Evolutionary conservation across 352 stramenopile genomes (phyloP).

Genomic region (Elongisporangium senticosum): DNA sequence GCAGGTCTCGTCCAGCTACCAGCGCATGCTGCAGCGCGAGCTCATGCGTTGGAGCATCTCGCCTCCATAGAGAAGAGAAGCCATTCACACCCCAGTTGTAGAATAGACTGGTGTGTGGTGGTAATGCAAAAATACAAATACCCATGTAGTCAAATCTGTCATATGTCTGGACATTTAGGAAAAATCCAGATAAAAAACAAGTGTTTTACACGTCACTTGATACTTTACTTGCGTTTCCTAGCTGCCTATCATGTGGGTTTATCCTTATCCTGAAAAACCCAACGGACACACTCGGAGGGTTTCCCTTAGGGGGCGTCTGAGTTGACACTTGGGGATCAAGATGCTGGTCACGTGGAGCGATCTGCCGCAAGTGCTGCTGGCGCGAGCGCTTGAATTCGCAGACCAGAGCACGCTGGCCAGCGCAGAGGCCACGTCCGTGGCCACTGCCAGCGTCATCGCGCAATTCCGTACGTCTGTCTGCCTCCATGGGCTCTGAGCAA

Average conservation of each 20-base stretch:
- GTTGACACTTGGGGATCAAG: neutral
- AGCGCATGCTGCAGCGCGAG: constrained; percentile 56
- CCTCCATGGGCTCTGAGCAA: neutral
- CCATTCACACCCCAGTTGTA: neutral
- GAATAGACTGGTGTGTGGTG: neutral
- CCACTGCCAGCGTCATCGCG: constrained; percentile 11
- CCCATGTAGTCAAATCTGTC: neutral
- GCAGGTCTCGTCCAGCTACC: constrained; percentile 36
- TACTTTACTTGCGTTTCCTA: neutral
- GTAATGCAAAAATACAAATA: neutral
- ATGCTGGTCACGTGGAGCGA: constrained; percentile 14
- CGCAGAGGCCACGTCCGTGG: neutral
- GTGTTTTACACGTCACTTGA: neutral
- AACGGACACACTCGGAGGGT: neutral
- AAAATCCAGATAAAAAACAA: neutral
- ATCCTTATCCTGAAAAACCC: neutral
- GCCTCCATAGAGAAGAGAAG: neutral
- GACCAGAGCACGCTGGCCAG: constrained; percentile 22
- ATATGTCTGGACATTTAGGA: neutral
- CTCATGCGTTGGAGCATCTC: constrained; percentile 29
- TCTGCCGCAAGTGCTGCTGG: constrained; percentile 36
- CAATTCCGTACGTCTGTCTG: constrained; percentile 10
- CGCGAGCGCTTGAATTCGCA: constrained; percentile 29
- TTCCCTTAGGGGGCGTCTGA: constrained; percentile 1
- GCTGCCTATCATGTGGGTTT: neutral